Conservation (phyloP, 108 stramenopile species). For the Skeletonema potamos region DNA sequence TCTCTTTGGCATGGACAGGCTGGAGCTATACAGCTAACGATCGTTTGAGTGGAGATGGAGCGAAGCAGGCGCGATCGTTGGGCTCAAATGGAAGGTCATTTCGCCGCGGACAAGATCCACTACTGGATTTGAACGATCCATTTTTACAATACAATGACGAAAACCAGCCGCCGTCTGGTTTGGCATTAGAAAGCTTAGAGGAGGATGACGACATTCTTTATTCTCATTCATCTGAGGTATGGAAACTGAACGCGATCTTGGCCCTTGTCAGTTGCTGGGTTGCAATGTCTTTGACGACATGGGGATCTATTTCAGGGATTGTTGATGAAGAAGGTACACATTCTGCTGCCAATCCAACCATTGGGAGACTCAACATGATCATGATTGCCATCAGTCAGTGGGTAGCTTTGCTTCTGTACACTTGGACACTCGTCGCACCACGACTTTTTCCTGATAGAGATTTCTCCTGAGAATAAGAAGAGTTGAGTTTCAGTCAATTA, state of each 20-base stretch:
- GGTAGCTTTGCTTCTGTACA: constrained; percentile 79
- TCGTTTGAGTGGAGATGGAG: constrained; percentile 39
- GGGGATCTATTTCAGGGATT: constrained; percentile 71
- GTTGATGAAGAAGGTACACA: constrained; percentile 43
- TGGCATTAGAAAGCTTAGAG: constrained; percentile 49
- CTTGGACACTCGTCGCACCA: constrained; percentile 91
- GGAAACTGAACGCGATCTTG: constrained; percentile 91
- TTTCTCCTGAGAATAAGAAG: constrained; percentile 65
- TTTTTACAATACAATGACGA: constrained; percentile 68
- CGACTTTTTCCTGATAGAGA: constrained; percentile 88
- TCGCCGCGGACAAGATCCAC: constrained; percentile 38
- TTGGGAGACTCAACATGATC: constrained; percentile 86
- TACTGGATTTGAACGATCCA: constrained; percentile 73
- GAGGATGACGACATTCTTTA: constrained; percentile 24
- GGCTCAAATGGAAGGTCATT: constrained; percentile 12
- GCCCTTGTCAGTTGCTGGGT: constrained; percentile 79
- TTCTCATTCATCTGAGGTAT: constrained; percentile 46
- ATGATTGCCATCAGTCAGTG: constrained; percentile 90
- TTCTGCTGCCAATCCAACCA: constrained; percentile 80
- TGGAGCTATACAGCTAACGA: constrained; percentile 55
- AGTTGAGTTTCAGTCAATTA: not conserved
- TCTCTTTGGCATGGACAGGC: constrained; percentile 89
- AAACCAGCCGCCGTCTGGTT: constrained; percentile 53
- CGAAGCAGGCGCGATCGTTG: constrained; percentile 50
- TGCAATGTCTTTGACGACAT: constrained; percentile 92